A percentile compares a stretch with the other conserved stretches of the same genome.
These are phyloP conservation scores for Pugionium cornutum DNA, from an alignment of 345 rosid genomes.

Conservation along the genomic window DNA sequence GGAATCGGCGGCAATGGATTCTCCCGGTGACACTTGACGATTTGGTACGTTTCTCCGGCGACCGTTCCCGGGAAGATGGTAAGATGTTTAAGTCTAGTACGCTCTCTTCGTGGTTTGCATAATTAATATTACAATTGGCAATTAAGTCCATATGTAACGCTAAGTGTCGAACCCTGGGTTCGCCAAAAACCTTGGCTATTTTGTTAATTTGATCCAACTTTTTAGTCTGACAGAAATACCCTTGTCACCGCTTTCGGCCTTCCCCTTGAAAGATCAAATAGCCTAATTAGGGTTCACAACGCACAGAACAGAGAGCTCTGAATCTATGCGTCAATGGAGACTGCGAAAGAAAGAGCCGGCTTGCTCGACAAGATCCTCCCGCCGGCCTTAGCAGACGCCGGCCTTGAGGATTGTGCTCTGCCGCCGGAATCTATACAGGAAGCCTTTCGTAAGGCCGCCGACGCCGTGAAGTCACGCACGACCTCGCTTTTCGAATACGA, in stretches of 20 bases:
- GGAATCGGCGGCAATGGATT: slow-evolving; percentile 21
- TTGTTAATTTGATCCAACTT: not conserved
- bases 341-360: slow-evolving; percentile 39
- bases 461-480: slow-evolving; percentile 57
- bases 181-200: not conserved
- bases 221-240: not conserved
- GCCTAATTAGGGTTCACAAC: slow-evolving; percentile 14
- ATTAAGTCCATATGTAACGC: slow-evolving; percentile 11
- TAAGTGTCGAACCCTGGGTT: slow-evolving; percentile 35
- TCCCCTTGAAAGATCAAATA: not conserved
- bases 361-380: slow-evolving; percentile 54
- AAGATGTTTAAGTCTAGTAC: not conserved
- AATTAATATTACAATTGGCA: slow-evolving; percentile 11
- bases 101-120: slow-evolving; percentile 28
- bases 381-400: slow-evolving; percentile 66
- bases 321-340: slow-evolving; percentile 41
- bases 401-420: slow-evolving; percentile 74
- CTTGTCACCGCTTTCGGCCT: slow-evolving; percentile 22
- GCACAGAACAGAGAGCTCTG: not conserved
- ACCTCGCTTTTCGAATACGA: slow-evolving; percentile 46
- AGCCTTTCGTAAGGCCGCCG: slow-evolving; percentile 69
- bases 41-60: slow-evolving; percentile 28
- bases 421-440: slow-evolving; percentile 65
- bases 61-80: slow-evolving; percentile 29
- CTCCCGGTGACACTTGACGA: slow-evolving; percentile 24